Evolutionary conservation across 768 basidiomycete species (phyloP).

Genomic region (Gautieria morchelliformis): DNA sequence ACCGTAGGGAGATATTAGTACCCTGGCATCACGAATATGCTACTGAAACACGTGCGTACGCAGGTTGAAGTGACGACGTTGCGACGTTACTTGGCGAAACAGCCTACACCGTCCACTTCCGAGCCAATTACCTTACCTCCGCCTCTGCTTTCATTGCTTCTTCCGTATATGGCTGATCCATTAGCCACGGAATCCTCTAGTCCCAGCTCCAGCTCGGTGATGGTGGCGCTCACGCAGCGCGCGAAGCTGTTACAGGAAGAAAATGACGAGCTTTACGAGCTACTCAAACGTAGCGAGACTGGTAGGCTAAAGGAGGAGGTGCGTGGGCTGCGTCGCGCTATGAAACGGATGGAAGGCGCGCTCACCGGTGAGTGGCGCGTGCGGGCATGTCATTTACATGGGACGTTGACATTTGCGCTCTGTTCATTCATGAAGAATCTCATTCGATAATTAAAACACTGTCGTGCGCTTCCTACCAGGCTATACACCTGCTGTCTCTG

Average conservation of each 20-base stretch:
- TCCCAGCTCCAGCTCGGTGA: slow-evolving; percentile 41
- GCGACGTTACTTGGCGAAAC: slow-evolving; percentile 52
- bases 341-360: slow-evolving; percentile 62
- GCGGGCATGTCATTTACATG: slow-evolving; percentile 11
- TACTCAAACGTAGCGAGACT: slow-evolving; percentile 65
- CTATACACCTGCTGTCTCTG: neutral
- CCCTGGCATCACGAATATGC: slow-evolving; percentile 8
- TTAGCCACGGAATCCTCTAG: slow-evolving; percentile 19
- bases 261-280: slow-evolving; percentile 76
- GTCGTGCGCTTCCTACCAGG: slow-evolving; percentile 40
- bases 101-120: slow-evolving; percentile 48
- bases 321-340: slow-evolving; percentile 54
- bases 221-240: slow-evolving; percentile 68
- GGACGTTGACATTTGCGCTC: neutral
- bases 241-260: slow-evolving; percentile 70
- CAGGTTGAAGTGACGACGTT: slow-evolving; percentile 70
- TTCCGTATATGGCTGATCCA: slow-evolving; percentile 53
- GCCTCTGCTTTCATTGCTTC: slow-evolving; percentile 53
- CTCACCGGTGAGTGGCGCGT: slow-evolving; percentile 49
- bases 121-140: slow-evolving; percentile 65
- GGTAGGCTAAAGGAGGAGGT: slow-evolving; percentile 79
- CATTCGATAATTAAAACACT: slow-evolving; percentile 60
- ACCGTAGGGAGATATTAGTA: slow-evolving; percentile 40
- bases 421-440: slow-evolving; percentile 44
- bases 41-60: slow-evolving; percentile 6